Evolutionary conservation across 192 early-diverging fungal species (phyloP), one percentile per base, ranked within the genome.

Genomic region (Thamnidium elegans): DNA sequence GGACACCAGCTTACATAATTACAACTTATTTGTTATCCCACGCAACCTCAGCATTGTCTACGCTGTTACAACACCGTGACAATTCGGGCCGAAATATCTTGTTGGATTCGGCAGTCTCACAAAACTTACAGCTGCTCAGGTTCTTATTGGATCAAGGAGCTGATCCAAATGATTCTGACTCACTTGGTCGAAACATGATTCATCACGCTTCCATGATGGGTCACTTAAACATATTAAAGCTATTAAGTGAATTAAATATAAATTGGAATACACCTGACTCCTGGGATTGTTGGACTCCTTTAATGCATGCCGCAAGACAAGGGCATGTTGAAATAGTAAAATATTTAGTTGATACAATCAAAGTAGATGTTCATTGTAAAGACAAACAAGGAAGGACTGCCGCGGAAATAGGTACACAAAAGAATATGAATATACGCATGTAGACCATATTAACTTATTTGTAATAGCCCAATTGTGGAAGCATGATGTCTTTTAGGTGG

Each of bases 181-280:
- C 66, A 43, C 34, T 76, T 4, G 78, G 78, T 10, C 48, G 78
- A 15, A 65, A 65, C 21, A 63, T 65, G 7, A 58, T 70, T 15
- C 78, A 79, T 61, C 68, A 73, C 65, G 74, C 74, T n/a, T 65
- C 78, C 2, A 76, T 76, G 68, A 61, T 69, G 13, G 74, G 74
- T 4, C 58, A 64, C 46, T 17, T 64, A 14, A 58, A 62, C 19
- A 36, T 73, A 7, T 10, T 76, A 8, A 48, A 53, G 44, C 39
- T 70, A 2, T 52, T 76, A 19, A 42, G 26, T 56, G 62, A 30
- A 55, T 10, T 36, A 11, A 8, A 17, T 11, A n/a, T 65, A 4
- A 9, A 68, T 32, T 60, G 68, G 58, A 47, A 79, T 63, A 39
- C 30, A 20, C 48, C 55, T 15, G 78, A 79, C 50, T 47, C 44